These are phyloP conservation scores for Kazachstania taianensis DNA, from an alignment of 805 yeast species.

Conservation along the genomic window DNA sequence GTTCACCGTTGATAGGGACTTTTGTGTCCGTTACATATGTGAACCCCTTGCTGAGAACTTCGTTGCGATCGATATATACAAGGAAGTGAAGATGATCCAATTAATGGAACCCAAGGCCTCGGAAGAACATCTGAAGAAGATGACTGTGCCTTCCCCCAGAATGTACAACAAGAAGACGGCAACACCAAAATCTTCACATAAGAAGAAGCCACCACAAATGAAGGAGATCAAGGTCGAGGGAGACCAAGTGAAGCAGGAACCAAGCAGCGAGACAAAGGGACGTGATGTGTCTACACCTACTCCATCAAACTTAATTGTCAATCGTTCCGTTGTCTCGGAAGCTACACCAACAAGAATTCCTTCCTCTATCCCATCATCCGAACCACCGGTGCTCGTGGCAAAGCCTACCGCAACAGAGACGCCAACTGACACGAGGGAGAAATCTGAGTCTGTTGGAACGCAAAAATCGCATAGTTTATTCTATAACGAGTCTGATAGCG, in stretches of 20 bases:
- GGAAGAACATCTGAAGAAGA: constrained; percentile 20
- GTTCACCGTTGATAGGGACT: constrained; percentile 16
- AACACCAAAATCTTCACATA: not conserved
- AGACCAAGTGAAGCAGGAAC: not conserved
- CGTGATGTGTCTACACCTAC: too few relatives aligned
- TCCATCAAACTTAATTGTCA: too few relatives aligned
- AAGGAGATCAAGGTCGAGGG: not conserved
- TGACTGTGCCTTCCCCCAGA: constrained; percentile 10
- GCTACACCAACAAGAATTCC: too few relatives aligned
- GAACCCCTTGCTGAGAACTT: constrained; percentile 26
- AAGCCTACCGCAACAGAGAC: too few relatives aligned
- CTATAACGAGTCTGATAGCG: too few relatives aligned
- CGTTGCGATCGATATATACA: constrained; percentile 16
- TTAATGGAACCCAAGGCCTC: constrained; percentile 19
- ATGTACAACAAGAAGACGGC: not conserved
- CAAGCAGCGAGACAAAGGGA: too few relatives aligned
- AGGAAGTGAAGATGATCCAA: constrained; percentile 13
- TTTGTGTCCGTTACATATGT: constrained; percentile 27
- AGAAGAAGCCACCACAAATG: not conserved
- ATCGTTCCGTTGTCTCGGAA: too few relatives aligned
- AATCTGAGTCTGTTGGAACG: too few relatives aligned
- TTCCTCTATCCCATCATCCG: too few relatives aligned
- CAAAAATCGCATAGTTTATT: too few relatives aligned
- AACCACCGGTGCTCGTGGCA: too few relatives aligned
- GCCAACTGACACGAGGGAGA: too few relatives aligned